Evolutionary conservation across 495 filamentous ascomycete species (phyloP), one percentile per base, ranked within the genome.

Genomic region (Tuber indicum): DNA sequence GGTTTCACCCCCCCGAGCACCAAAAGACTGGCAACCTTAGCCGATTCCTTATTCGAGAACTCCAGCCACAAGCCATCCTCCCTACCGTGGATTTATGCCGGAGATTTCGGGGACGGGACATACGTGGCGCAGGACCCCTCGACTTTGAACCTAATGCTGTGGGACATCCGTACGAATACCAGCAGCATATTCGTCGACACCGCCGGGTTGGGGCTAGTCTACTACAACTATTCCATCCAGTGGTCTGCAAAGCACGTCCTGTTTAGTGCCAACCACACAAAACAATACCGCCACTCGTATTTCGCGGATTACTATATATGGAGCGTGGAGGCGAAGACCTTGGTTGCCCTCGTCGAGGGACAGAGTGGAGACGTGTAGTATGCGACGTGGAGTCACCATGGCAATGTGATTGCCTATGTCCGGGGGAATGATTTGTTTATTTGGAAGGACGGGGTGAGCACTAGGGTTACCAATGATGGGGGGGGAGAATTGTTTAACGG

Each of bases 251-350:
- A 84, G n/a, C 84, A 86, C 75, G 85, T 90, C 3, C 81, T 90
- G 23, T 88, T 87, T 81, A 82, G 87, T 8, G 84, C 86, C 21
- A 88, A 90, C 77, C 85, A 87, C 75, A 89, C 86, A 10, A 89
- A 89, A 78, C 85, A 87, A 80, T 89, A 90, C 76, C 86, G 89
- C 8, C 82, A 89, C 82, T 88, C 88, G 44, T 90, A 87, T 77
- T 88, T 87, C 73, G 87, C 88, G n/a, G 85, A 88, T 81, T 90
- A 89, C 80, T 85, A 87, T 3, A 79, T 90, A 10, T 86, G 86
- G 42, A 87, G 89, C 74, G 84, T 88, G 16, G 85, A 82, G 14
- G 85, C 85, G 1, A 87, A 87, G 32, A 79, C 84, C 45, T 82
- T 85, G 9, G 79, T 84, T 36, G 83, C 86, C 2, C 83, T 90